Evolutionary conservation across 768 basidiomycete genomes (phyloP).

Genomic region (Tricholoma matsutake): DNA sequence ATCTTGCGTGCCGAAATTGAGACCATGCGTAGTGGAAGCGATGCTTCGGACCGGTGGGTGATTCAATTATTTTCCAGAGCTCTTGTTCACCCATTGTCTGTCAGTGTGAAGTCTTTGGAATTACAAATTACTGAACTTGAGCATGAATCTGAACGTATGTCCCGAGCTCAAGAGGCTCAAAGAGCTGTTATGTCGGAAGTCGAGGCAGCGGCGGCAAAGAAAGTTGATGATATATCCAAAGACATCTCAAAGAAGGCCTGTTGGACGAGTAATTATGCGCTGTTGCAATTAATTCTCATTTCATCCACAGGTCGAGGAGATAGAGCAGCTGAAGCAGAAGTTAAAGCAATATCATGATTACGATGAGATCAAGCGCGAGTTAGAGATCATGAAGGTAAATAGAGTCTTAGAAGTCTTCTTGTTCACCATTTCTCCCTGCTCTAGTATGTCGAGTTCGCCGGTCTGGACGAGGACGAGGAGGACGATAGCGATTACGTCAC

Average conservation of each 20-base stretch:
- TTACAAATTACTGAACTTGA: constrained; percentile 74
- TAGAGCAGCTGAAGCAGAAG: constrained; percentile 63
- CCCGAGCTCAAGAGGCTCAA: constrained; percentile 63
- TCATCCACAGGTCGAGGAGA: constrained; percentile 50
- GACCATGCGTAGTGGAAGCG: constrained; percentile 74
- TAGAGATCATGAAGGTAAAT: constrained; percentile 95
- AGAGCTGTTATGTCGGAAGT: constrained; percentile 44
- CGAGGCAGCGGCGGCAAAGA: constrained; percentile 47
- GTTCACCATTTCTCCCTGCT: not conserved
- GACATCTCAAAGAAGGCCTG: constrained; percentile 56
- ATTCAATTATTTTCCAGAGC: not conserved
- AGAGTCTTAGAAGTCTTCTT: not conserved
- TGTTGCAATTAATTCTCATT: not conserved
- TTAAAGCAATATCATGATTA: constrained; percentile 81
- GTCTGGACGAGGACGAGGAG: constrained; percentile 74
- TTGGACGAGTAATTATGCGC: not conserved
- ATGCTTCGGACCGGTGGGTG: constrained; percentile 66
- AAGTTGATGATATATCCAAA: constrained; percentile 55
- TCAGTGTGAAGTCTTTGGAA: constrained; percentile 71
- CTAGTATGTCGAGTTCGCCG: constrained; percentile 95
- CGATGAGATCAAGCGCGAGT: constrained; percentile 96
- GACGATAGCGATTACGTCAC: constrained; percentile 46
- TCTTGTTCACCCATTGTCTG: not conserved
- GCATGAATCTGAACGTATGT: constrained; percentile 66
- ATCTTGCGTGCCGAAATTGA: constrained; percentile 95